phyloP scores from a whole-genome alignment of 2,329 filamentous ascomycete species.

The Zarea fungicola region DNA sequence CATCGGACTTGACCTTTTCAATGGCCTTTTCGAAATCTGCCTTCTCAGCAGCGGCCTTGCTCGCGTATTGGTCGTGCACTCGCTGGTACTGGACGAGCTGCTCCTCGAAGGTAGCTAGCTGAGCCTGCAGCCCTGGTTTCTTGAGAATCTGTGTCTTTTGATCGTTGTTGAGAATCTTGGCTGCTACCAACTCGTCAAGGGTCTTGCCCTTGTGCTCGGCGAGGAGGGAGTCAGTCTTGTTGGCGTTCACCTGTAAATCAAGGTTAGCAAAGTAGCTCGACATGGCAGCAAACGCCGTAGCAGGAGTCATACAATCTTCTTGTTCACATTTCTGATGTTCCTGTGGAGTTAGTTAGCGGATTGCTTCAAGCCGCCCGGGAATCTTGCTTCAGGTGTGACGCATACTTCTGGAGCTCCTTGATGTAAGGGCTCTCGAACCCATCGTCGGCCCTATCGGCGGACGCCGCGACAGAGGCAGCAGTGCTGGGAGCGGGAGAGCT shows the following conservation, averaged over 20 bases:
- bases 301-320: constrained; percentile 73
- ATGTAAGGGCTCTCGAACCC: constrained; percentile 70
- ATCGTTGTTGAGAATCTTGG: constrained; percentile 73
- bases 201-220: constrained; percentile 64
- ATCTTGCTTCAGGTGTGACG: constrained; percentile 8
- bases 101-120: constrained; percentile 66
- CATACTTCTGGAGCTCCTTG: constrained; percentile 86
- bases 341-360: constrained; percentile 38
- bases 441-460: constrained; percentile 55
- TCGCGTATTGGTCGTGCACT: constrained; percentile 66
- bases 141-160: constrained; percentile 73
- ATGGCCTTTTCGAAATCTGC: constrained; percentile 55
- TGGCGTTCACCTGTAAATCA: constrained; percentile 55
- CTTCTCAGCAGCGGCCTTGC: constrained; percentile 53
- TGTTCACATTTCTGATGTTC: constrained; percentile 85
- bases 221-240: constrained; percentile 66
- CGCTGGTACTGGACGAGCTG: constrained; percentile 71
- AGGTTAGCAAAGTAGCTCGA: not conserved
- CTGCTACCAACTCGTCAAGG: constrained; percentile 66
- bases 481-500: constrained; percentile 50
- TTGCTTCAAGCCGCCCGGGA: not conserved
- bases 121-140: constrained; percentile 66
- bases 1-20: constrained; percentile 51
- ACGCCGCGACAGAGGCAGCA: constrained; percentile 38
- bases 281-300: constrained; percentile 10